These are phyloP conservation scores for Picochlorum sp. DNA, from an alignment of 139 green algal genomes.

Conservation along the genomic window DNA sequence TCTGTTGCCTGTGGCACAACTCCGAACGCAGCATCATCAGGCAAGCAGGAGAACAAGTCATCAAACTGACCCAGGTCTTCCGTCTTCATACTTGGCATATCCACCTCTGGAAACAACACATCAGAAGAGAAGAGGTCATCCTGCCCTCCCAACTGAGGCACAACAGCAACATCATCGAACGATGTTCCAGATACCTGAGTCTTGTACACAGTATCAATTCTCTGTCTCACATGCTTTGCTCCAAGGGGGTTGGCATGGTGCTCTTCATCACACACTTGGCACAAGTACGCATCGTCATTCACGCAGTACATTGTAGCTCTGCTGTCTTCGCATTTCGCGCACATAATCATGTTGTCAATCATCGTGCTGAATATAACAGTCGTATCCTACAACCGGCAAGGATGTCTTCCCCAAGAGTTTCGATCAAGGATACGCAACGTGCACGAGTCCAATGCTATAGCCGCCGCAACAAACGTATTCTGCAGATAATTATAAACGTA, in stretches of 20 bases:
- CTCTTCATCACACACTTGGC: conserved; percentile 17
- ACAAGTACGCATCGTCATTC: conserved; percentile 31
- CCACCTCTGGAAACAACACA: too few species aligned
- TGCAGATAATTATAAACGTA: neutral
- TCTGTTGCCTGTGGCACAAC: neutral
- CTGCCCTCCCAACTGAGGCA: conserved; percentile 5
- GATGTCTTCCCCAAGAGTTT: too few species aligned
- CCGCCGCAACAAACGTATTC: neutral
- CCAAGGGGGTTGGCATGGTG: conserved; percentile 5
- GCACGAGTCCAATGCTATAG: too few species aligned
- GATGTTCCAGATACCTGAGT: neutral
- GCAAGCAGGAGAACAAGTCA: neutral
- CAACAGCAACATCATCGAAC: conserved; percentile 16
- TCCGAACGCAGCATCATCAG: too few species aligned
- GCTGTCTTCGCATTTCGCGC: conserved; percentile 13
- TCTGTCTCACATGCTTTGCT: too few species aligned
- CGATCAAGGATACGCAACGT: too few species aligned
- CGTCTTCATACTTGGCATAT: neutral
- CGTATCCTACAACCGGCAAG: too few species aligned
- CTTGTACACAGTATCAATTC: conserved; percentile 6
- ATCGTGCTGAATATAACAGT: too few species aligned
- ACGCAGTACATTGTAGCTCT: conserved; percentile 21
- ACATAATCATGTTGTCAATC: neutral
- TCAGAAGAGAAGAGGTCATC: neutral
- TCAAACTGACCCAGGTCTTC: conserved; percentile 3